These are phyloP conservation scores for Kodamaea kaohsiungensis DNA, from an alignment of 805 yeast species.

Conservation along the genomic window DNA sequence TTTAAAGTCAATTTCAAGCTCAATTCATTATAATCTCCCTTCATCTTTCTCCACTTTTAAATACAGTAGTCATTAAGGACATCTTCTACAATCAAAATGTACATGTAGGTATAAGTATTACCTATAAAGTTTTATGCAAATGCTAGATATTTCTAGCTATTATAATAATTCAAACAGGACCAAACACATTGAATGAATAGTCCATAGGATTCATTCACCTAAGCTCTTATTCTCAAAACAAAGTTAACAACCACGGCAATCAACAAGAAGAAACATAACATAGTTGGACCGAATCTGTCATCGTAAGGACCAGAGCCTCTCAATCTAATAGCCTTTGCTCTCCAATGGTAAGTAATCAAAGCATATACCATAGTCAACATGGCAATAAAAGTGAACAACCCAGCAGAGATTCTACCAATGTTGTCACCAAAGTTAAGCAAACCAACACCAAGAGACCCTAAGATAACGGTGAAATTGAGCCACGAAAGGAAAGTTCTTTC, in stretches of 20 bases:
- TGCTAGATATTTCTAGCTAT: neutral
- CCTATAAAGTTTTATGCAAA: slow-evolving; percentile 1
- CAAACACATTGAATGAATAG: too few species aligned
- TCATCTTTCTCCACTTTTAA: neutral
- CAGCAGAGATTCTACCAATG: slow-evolving; percentile 90
- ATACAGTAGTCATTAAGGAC: neutral
- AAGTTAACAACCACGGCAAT: slow-evolving; percentile 94
- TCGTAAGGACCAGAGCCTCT: slow-evolving; percentile 99
- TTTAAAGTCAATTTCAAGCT: too few species aligned
- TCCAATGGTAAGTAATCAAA: slow-evolving; percentile 95
- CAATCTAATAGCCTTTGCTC: slow-evolving; percentile 97
- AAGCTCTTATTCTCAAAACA: slow-evolving; percentile 72
- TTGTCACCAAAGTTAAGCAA: slow-evolving; percentile 94
- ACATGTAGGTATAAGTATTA: neutral
- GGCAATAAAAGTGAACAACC: slow-evolving; percentile 90
- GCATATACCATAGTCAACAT: slow-evolving; percentile 99
- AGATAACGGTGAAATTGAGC: slow-evolving; percentile 97
- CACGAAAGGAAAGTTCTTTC: slow-evolving; percentile 98
- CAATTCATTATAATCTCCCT: too few species aligned
- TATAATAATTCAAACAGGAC: neutral
- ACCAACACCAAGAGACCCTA: slow-evolving; percentile 96
- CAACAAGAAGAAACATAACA: slow-evolving; percentile 89
- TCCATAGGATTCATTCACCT: slow-evolving; percentile 2
- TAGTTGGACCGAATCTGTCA: slow-evolving; percentile 97
- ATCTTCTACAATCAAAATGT: neutral